Base-by-base conservation (phyloP, 352 stramenopile species). In the Elongisporangium anandrum region DNA sequence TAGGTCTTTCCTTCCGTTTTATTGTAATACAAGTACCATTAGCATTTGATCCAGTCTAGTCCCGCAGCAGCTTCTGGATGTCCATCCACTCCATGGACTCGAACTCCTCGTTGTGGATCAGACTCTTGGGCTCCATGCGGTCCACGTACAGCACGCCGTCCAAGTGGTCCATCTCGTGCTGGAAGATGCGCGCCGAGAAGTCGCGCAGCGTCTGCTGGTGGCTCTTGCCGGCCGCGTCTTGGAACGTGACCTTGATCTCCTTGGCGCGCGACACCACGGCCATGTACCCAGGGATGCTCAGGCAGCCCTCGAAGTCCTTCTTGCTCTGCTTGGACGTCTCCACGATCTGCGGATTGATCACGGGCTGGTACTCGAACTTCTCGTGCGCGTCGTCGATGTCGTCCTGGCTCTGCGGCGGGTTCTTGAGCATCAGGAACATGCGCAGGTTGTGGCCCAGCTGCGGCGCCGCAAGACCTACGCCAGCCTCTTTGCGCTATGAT, bases 51-150 rank as follows among this genome's bases (percentile, higher is more conserved):
- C 20, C 3, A 23, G 21, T 9, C 23, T n/a, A 50, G 10, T 39
- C 41, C 21, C 51, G 60, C 52, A 92, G 65, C 54, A 94, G 68
- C 57, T 88, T 77, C 55, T 85, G 66, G 15, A 92, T 68, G 51
- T 87, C 71, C 26, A 73, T 58, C 55, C 63, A 86, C 41, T 90
- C 79, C 50, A 93, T 73, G 21, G 73, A 64, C 38, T 82, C 68
- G 29, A 92, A 92, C 67, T 94, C 85, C 53, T 92, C 81, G 56
- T 92, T 88, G 67, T 94, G 85, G 64, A 94, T 88, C 47, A 94
- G 71, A 34, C 73, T 85, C 54, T 80, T 69, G 13, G 74, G 56
- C 19, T 91, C 79, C 47, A 92, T 59, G n/a, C 78, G 77, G 56
- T 94, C 80, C 22, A 92, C 62, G 63, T 90, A 92, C 54, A 94